These are phyloP conservation scores for Cryptosporidium ryanae DNA, from an alignment of 169 alveolate species.

Conservation along the genomic window DNA sequence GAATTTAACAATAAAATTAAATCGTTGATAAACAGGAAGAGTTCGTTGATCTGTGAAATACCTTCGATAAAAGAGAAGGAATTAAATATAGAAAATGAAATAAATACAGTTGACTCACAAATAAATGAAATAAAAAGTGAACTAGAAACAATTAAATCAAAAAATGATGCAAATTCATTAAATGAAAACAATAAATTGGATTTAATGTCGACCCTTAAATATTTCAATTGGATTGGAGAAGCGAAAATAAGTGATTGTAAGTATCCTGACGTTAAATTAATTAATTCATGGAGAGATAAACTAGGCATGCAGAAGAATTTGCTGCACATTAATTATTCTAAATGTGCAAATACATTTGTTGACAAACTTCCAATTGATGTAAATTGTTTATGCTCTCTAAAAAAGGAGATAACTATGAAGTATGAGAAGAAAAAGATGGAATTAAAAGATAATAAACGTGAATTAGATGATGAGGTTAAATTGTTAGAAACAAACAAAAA, in stretches of 20 bases:
- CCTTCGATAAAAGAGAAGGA: neutral
- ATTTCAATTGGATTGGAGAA: neutral
- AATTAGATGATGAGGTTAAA: conserved; percentile 23
- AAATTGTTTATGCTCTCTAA: neutral
- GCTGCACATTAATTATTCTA: neutral
- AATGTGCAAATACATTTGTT: conserved; percentile 2
- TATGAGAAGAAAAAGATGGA: conserved; percentile 2
- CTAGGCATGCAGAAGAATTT: conserved; percentile 2
- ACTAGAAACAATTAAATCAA: neutral
- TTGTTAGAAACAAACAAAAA: conserved; percentile 9
- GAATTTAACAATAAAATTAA: neutral
- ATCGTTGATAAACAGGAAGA: neutral
- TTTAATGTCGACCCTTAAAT: neutral
- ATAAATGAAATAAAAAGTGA: neutral
- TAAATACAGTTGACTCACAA: neutral
- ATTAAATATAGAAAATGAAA: neutral
- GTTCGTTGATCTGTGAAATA: neutral
- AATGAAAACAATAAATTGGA: neutral
- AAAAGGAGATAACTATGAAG: neutral
- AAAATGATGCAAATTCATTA: neutral
- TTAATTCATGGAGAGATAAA: conserved; percentile 29
- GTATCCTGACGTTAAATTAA: neutral
- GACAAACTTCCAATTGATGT: neutral
- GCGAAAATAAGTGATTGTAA: neutral
- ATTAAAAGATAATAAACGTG: neutral